A percentile compares a stretch with the other conserved stretches of the same genome.
Conservation (phyloP, 2,329 filamentous ascomycete species). For the Emmonsiellopsis sp. region DNA sequence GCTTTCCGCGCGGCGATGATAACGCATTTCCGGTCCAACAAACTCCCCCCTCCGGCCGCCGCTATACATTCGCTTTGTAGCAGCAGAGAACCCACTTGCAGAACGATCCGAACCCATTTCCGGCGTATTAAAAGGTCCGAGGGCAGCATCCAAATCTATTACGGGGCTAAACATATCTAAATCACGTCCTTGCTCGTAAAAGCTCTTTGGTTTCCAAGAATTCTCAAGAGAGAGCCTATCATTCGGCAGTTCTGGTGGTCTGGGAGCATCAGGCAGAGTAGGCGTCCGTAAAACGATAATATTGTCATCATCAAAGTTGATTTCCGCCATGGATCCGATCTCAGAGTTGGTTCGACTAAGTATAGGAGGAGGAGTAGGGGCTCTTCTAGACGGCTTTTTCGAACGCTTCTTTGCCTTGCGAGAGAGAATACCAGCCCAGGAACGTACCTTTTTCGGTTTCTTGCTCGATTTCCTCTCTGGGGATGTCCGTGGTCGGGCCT, state of each 20-base stretch:
- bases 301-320: constrained; percentile 42
- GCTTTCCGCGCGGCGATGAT: constrained; percentile 42
- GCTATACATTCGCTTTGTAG: constrained; percentile 40
- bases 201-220: constrained; percentile 36
- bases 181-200: constrained; percentile 37
- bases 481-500: constrained; percentile 17
- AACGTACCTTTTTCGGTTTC: constrained; percentile 66
- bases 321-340: constrained; percentile 33
- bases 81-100: constrained; percentile 30
- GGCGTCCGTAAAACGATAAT: constrained; percentile 39
- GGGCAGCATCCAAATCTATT: constrained; percentile 87
- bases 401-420: constrained; percentile 40
- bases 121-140: constrained; percentile 80
- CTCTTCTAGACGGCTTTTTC: constrained; percentile 30
- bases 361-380: constrained; percentile 38
- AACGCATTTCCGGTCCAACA: constrained; percentile 40
- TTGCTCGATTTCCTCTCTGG: constrained; percentile 29
- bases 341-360: constrained; percentile 32
- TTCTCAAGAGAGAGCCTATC: constrained; percentile 22
- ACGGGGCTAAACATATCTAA: constrained; percentile 67
- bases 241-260: constrained; percentile 13
- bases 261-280: constrained; percentile 27
- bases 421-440: constrained; percentile 46
- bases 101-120: constrained; percentile 28
- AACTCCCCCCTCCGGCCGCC: constrained; percentile 39